Conservation (phyloP, 108 stramenopile genomes). For the Fistulifera solaris region DNA sequence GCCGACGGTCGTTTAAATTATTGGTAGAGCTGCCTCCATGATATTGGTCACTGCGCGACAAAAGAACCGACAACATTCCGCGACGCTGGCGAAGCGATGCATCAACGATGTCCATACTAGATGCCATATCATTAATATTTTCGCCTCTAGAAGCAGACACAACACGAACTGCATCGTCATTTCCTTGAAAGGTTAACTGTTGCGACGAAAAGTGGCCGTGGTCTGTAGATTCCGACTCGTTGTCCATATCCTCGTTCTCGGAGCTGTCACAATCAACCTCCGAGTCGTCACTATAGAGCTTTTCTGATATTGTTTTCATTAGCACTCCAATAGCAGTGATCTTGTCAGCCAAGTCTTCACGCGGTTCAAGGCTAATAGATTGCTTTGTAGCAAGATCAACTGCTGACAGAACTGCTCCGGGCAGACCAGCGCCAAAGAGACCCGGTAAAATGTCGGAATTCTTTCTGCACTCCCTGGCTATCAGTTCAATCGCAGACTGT, state of each 20-base stretch:
- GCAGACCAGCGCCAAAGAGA: conserved; percentile 23
- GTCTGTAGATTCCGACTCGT: too few relatives aligned
- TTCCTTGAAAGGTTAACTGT: too few relatives aligned
- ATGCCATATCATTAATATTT: too few relatives aligned
- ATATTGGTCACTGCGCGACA: neutral
- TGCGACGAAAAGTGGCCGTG: too few relatives aligned
- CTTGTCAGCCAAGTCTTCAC: conserved; percentile 12
- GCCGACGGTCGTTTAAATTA: too few relatives aligned
- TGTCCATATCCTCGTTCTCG: too few relatives aligned
- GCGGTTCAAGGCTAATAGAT: conserved; percentile 8
- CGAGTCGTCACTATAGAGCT: conserved; percentile 3
- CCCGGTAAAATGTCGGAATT: conserved; percentile 12
- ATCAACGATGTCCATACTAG: too few relatives aligned
- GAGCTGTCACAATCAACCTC: too few relatives aligned
- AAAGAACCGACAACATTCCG: neutral
- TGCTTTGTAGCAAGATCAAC: conserved; percentile 11
- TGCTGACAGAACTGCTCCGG: conserved; percentile 13
- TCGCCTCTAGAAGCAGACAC: too few relatives aligned
- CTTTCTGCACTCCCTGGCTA: conserved; percentile 30
- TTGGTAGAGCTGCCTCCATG: too few relatives aligned
- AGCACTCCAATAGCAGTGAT: conserved; percentile 24
- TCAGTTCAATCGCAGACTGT: conserved; percentile 18
- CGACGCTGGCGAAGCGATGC: neutral
- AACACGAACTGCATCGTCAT: too few relatives aligned
- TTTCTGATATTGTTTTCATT: conserved; percentile 11